Conservation (phyloP, 2,329 filamentous ascomycete genomes). For the Aspergillus udagawae region DNA sequence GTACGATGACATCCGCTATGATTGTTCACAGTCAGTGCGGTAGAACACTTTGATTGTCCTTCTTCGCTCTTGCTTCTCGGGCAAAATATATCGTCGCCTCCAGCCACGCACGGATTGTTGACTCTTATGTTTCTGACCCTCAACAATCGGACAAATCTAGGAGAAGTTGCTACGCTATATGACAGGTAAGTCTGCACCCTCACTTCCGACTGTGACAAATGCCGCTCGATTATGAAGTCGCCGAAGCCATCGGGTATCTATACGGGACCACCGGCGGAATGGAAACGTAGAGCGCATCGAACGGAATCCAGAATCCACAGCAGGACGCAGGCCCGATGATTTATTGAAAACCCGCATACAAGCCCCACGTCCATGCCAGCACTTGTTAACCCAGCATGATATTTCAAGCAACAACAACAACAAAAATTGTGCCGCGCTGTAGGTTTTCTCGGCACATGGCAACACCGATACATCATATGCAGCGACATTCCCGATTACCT, state of each 20-base stretch:
- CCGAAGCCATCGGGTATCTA: not conserved
- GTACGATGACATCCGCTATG: not conserved
- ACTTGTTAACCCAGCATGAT: not conserved
- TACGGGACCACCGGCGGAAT: not conserved
- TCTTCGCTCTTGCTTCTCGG: too few species aligned
- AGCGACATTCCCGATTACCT: not conserved
- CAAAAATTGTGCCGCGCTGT: not conserved
- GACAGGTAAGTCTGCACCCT: not conserved
- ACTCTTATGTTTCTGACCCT: too few species aligned
- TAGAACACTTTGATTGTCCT: too few species aligned
- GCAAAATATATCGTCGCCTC: not conserved
- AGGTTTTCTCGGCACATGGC: not conserved
- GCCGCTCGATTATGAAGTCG: too few species aligned
- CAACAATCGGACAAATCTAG: not conserved
- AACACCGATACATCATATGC: not conserved
- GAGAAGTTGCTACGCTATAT: not conserved
- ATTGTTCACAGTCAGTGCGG: not conserved
- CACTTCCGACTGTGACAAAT: too few species aligned
- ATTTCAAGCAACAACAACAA: too few species aligned
- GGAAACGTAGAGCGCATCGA: not conserved
- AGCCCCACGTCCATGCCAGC: not conserved
- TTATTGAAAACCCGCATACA: not conserved
- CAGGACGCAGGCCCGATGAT: not conserved
- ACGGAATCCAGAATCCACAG: not conserved
- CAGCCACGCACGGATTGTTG: too few species aligned